Percentiles rank a stretch among this genome's conserved stretches.
These are phyloP conservation scores for Penicillium sp. DNA, from an alignment of 2,329 filamentous ascomycete genomes.

Conservation along the genomic window DNA sequence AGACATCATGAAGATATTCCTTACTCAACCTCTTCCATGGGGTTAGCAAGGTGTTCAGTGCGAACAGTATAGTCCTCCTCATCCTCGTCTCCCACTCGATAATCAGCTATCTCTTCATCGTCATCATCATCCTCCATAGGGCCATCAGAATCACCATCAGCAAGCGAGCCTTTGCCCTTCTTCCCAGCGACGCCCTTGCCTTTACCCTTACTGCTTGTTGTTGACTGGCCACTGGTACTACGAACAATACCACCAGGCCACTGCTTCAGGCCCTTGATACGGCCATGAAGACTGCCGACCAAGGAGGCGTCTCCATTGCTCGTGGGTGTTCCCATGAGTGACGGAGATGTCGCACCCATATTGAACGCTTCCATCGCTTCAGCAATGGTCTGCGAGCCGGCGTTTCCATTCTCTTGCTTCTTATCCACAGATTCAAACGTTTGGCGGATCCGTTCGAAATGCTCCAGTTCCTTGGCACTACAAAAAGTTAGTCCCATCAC, in stretches of 20 bases:
- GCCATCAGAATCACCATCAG: constrained; percentile 39
- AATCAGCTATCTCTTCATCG: constrained; percentile 31
- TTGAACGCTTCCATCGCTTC: constrained; percentile 44
- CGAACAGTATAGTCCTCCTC: constrained; percentile 44
- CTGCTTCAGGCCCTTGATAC: constrained; percentile 40
- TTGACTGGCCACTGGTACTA: constrained; percentile 38
- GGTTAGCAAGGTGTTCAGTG: constrained; percentile 42
- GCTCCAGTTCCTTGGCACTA: constrained; percentile 84
- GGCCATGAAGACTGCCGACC: constrained; percentile 25
- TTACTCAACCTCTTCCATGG: constrained; percentile 28
- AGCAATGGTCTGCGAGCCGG: constrained; percentile 40
- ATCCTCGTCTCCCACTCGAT: constrained; percentile 32
- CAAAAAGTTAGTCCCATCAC: constrained; percentile 30
- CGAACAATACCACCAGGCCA: constrained; percentile 31
- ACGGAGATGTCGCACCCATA: constrained; percentile 22
- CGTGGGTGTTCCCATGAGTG: constrained; percentile 26
- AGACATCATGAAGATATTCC: neutral
- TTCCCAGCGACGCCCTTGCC: constrained; percentile 30
- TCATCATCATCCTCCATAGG: constrained; percentile 38
- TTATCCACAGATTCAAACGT: constrained; percentile 71
- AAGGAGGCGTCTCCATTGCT: constrained; percentile 32
- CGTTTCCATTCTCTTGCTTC: constrained; percentile 37
- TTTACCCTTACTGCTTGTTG: constrained; percentile 34
- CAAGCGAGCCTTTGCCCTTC: constrained; percentile 46
- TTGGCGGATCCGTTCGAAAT: constrained; percentile 83